Conservation (phyloP, 2,329 filamentous ascomycete species). For the Aureobasidium zeae region DNA sequence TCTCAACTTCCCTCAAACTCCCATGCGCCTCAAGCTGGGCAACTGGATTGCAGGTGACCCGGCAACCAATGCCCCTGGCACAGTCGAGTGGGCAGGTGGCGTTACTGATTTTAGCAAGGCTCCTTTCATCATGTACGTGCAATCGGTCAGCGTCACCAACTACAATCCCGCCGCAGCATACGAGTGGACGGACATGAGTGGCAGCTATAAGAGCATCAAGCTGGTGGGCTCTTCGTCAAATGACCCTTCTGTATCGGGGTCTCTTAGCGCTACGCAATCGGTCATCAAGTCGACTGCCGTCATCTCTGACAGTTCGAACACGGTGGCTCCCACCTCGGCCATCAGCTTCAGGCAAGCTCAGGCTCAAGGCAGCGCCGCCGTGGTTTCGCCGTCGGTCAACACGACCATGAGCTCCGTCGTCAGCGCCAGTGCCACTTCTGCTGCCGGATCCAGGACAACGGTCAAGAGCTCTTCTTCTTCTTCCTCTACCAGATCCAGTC, state of each 20-base stretch:
- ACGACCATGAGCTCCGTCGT: neutral
- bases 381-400: neutral
- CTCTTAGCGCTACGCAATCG: neutral
- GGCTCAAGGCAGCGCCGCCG: conserved; percentile 6
- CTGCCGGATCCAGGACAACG: neutral
- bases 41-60: conserved; percentile 41
- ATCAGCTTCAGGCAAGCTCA: conserved; percentile 10
- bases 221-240: conserved; percentile 19
- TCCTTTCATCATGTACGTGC: conserved; percentile 45
- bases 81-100: conserved; percentile 60
- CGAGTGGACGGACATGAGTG: conserved; percentile 41
- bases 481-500: neutral
- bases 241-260: neutral
- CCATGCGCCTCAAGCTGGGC: conserved; percentile 55
- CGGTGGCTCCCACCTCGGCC: conserved; percentile 2
- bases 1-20: conserved; percentile 69
- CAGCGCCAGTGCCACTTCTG: conserved; percentile 1
- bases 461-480: neutral
- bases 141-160: conserved; percentile 43
- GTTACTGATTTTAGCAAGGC: conserved; percentile 37
- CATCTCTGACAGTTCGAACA: conserved; percentile 4
- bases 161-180: conserved; percentile 44
- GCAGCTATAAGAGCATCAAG: conserved; percentile 42
- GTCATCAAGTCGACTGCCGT: conserved; percentile 4
- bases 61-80: conserved; percentile 43